Conservation (phyloP, 75 land plant genomes). For the Ceratopteris richardii region DNA sequence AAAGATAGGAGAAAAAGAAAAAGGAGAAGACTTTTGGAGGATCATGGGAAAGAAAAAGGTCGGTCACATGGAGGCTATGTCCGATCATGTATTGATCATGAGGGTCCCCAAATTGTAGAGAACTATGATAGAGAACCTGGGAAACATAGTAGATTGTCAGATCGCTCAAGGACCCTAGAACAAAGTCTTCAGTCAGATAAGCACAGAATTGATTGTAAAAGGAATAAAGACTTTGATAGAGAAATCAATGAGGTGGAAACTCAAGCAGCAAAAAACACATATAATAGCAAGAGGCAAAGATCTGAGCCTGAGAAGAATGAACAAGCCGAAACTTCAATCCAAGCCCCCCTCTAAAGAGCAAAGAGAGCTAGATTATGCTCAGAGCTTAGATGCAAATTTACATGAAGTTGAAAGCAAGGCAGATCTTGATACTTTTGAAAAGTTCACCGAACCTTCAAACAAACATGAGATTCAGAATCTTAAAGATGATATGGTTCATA, state of each 20-base stretch:
- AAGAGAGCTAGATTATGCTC: no score
- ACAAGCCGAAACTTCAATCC: no score
- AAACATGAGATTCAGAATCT: no score
- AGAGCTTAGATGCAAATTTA: no score
- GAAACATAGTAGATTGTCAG: not conserved
- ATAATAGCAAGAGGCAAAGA: not conserved
- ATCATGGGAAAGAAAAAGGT: not conserved
- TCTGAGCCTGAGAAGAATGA: constrained; percentile 5
- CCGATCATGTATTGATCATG: not conserved
- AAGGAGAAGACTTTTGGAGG: not conserved
- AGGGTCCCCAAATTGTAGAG: not conserved
- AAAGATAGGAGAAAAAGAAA: not conserved
- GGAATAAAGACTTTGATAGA: constrained; percentile 1
- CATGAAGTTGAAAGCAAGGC: no score
- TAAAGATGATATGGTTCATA: no score
- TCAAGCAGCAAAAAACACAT: not conserved
- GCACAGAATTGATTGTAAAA: not conserved
- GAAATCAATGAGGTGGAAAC: not conserved
- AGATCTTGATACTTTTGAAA: no score
- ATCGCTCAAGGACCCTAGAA: not conserved
- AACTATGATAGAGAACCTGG: not conserved
- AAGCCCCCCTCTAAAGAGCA: no score
- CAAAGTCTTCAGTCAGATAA: not conserved
- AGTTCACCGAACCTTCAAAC: no score
- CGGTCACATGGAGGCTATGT: not conserved